Conservation (phyloP, 1,139 yeast species). For the Scheffersomyces illinoinensis region DNA sequence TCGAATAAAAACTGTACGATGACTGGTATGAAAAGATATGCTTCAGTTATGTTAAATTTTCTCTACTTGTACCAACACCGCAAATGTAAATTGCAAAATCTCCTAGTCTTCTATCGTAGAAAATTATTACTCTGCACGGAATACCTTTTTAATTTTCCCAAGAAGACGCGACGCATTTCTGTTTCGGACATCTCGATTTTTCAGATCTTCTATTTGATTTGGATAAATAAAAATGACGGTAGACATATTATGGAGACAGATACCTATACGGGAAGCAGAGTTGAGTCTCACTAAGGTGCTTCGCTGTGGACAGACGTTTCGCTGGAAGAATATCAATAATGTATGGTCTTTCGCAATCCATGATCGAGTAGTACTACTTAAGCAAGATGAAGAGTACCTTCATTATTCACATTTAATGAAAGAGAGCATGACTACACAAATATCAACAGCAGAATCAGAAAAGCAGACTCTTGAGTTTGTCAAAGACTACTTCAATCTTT, state of each 20-base stretch:
- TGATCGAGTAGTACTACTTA: constrained; percentile 52
- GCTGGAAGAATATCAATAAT: constrained; percentile 62
- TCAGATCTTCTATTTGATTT: not conserved
- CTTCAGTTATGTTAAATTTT: too few relatives aligned
- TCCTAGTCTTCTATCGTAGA: not conserved
- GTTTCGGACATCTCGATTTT: not conserved
- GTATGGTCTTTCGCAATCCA: constrained; percentile 61
- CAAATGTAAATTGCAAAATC: not conserved
- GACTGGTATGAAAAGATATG: too few relatives aligned
- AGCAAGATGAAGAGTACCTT: constrained; percentile 40
- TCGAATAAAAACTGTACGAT: too few relatives aligned
- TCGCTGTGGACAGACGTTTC: constrained; percentile 86
- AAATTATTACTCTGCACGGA: too few relatives aligned
- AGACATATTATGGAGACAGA: constrained; percentile 14
- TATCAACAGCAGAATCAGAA: not conserved
- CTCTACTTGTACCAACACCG: too few relatives aligned
- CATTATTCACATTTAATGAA: constrained; percentile 34
- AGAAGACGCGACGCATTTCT: not conserved
- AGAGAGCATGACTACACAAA: constrained; percentile 2
- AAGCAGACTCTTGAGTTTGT: constrained; percentile 43
- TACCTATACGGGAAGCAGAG: constrained; percentile 38
- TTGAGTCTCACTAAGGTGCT: constrained; percentile 66
- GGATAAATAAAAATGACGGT: constrained; percentile 4
- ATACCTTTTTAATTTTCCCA: too few relatives aligned
- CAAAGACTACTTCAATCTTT: constrained; percentile 68